Base-by-base conservation (phyloP, 441 rosid genomes). In the Gossypium trilobum region DNA sequence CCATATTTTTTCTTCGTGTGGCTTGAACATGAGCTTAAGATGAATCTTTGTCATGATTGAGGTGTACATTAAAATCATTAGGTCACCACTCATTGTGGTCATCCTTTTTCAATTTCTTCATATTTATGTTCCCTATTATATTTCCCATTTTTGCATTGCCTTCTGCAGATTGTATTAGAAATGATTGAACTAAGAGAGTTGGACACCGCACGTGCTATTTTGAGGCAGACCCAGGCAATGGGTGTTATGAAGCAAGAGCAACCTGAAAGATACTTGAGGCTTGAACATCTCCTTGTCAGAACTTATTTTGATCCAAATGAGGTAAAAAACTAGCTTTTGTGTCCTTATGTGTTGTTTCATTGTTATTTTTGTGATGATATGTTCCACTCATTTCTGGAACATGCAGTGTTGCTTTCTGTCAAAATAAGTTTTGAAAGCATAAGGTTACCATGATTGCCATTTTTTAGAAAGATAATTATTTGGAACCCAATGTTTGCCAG, bases 241-340 rank as follows among this genome's bases (percentile, higher is more conserved):
- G 95, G 98, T 74, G 91, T 91, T 73, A 90, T 96, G 99, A 96
- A 96, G 86, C 99, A 96, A 85, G 99, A 96, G 86, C 96, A 93
- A 79, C 94, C 99, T n/a, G 98, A 91, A 73, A 86, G 99, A 86
- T 93, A 93, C 85, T 82, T 96, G 92, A 82, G 88, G 65, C 97
- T 93, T 56, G 98, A 96, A 82, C 98, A 96, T 86, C 95, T 93
- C 65, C 85, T 96, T 56, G 98, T 96, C 75, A 87, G 97, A 83
- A 89, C 97, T 56, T 96, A 95, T 77, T 96, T 93, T 81, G 97
- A 96, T 83, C 97, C 99, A 0, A 90, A 87, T 78, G 99, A 96
- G 97, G 98, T 96, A 73, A 85, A 56, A 48, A 69, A 48, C 60
- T 73, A 44, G 5, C 36, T 74, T 70, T 5, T 27, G 2, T 36